Evolutionary conservation across 2,329 filamentous ascomycete genomes (phyloP).

Genomic region (Aspergillus oerlinghausenensis): DNA sequence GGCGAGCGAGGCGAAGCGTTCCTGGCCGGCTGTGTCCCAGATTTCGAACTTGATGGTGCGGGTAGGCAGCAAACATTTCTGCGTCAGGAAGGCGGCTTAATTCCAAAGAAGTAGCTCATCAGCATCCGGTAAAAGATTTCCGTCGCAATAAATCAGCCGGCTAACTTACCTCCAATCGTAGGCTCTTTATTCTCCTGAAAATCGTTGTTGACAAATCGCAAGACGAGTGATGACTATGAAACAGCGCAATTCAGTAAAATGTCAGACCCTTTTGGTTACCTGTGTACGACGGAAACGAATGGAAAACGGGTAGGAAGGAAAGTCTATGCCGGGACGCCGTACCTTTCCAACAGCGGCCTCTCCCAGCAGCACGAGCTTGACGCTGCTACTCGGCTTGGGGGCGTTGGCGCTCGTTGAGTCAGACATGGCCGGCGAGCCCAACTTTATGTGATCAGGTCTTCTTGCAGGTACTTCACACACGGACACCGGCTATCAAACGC

Average conservation of each 20-base stretch:
- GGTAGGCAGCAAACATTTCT: constrained; percentile 94
- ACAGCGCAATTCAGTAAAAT: constrained; percentile 6
- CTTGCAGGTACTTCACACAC: constrained; percentile 22
- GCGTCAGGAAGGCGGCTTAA: constrained; percentile 90
- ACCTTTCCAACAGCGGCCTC: constrained; percentile 99
- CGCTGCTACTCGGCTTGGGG: constrained; percentile 97
- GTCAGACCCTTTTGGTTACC: constrained; percentile 17
- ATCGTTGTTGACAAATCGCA: constrained; percentile 99
- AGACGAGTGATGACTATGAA: constrained; percentile 81
- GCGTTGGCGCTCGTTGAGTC: constrained; percentile 61
- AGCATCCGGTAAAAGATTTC: background rate
- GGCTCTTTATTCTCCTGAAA: constrained; percentile 99
- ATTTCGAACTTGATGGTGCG: constrained; percentile 79
- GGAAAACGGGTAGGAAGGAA: constrained; percentile 1
- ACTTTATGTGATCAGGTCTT: constrained; percentile 24
- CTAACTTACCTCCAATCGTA: constrained; percentile 79
- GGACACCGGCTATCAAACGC: constrained; percentile 18
- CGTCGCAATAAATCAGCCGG: background rate
- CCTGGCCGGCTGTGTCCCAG: constrained; percentile 97
- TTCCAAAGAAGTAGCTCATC: constrained; percentile 9
- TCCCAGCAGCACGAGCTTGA: constrained; percentile 96
- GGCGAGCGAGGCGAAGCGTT: constrained; percentile 91
- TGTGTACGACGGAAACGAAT: constrained; percentile 12
- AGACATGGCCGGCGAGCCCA: constrained; percentile 53
- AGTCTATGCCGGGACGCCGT: constrained; percentile 21